phyloP scores from a whole-genome alignment of 2,329 filamentous ascomycete species.

The Pleomassaria siparia region DNA sequence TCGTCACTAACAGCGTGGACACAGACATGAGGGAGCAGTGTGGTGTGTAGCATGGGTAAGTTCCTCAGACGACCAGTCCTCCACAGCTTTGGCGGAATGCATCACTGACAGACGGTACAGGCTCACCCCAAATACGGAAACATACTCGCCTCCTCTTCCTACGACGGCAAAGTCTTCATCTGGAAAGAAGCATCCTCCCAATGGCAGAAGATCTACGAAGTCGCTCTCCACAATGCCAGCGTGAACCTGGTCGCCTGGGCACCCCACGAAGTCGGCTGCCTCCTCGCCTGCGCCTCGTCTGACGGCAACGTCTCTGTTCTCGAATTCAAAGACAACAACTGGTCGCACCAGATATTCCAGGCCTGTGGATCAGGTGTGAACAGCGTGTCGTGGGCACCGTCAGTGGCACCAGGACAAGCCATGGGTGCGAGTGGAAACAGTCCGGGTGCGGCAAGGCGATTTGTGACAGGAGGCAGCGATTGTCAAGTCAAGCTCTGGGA shows the following conservation, averaged over 20 bases:
- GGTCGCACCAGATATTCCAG: conserved; percentile 85
- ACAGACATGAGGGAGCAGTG: conserved; percentile 91
- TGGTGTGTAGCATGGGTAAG: conserved; percentile 92
- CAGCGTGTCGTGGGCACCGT: conserved; percentile 92
- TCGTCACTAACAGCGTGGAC: conserved; percentile 14
- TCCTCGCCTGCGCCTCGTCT: conserved; percentile 90
- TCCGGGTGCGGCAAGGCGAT: conserved; percentile 65
- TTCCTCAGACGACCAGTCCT: conserved; percentile 12
- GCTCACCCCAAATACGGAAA: conserved; percentile 98
- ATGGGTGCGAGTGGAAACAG: conserved; percentile 67
- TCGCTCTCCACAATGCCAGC: conserved; percentile 88
- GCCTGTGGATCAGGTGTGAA: conserved; percentile 95
- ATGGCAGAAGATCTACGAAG: conserved; percentile 84
- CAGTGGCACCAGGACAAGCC: conserved; percentile 79
- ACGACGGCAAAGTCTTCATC: conserved; percentile 98
- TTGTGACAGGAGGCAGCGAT: conserved; percentile 94
- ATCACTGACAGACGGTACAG: conserved; percentile 30
- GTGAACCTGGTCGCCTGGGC: conserved; percentile 98
- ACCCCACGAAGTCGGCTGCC: conserved; percentile 92
- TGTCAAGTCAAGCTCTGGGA: conserved; percentile 93
- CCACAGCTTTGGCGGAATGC: background rate
- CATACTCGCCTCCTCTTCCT: conserved; percentile 91
- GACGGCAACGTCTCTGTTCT: conserved; percentile 93
- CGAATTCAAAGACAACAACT: conserved; percentile 95
- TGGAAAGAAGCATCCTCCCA: conserved; percentile 77